Evolutionary conservation across 2,329 filamentous ascomycete species (phyloP), one percentile per base, ranked within the genome.

Genomic region (Sphaerulina musiva): DNA sequence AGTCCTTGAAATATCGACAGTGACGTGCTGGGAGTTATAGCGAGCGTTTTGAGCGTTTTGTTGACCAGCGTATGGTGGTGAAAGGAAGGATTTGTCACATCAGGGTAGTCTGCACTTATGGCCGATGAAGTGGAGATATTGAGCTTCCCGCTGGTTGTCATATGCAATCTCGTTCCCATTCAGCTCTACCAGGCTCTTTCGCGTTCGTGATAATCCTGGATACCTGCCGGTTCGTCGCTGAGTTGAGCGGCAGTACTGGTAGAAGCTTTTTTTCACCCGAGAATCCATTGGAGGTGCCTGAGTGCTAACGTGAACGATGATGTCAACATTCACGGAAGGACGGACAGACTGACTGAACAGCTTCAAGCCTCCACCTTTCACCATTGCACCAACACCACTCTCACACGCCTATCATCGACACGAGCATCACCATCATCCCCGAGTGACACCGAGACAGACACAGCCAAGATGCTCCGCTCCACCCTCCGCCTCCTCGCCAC

Each of bases 401-500:
- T 29, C 6, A 29, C 26, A 2, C 6, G 26, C 26, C 26, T 29
- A 3, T 3, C 4, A 6, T 7, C 26, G 5, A 29, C 26, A 29
- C 26, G 20, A 20, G 20, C 26, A 7, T 29, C 20, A 29, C 4
- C 26, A 29, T 29, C 6, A 29, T 29, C 26, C 26, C 3, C 20
- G 20, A 29, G 4, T 3, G 6, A 29, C 5, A 29, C 26, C 5
- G 34, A 11, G 12, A 38, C 12, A 34, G n/a, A 34, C 26, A 39
- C 42, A 40, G 34, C 41, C 41, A 51, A 26, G 17, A 49, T 29
- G 46, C 43, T 44, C 48, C 66, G 63, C 32, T 39, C 59, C 20
- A 54, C 61, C 17, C 42, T 49, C 46, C 62, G 63, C 55, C 65
- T 68, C 44, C 60, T 67, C 47, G 68, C 69, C n/a, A 62, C 62